Evolutionary conservation across 768 basidiomycete species (phyloP), one percentile per base, ranked within the genome.

Genomic region (Podaxis rugospora): DNA sequence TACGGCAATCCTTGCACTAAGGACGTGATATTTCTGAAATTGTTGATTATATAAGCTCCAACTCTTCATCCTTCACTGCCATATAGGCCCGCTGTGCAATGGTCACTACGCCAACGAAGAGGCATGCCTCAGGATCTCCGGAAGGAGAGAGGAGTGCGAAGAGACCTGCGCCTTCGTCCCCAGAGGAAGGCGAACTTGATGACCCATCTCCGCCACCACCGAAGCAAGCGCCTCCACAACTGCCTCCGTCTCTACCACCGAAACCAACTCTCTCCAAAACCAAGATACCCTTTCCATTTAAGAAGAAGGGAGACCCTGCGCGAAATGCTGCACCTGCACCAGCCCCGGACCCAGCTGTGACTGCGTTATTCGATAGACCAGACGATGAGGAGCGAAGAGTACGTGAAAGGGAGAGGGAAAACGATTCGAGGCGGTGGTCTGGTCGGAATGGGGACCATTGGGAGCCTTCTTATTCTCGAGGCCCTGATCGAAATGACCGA

Each of bases 121-220:
- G 90, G 61, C 75, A 74, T 56, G 85, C 86, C 28, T 85, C 85
- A 39, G 70, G 73, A 51, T 83, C 86, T 13, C 79, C 83, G 50
- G 74, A 75, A 1, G 73, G 77, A 61, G 71, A 74, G 40, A 78
- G 87, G 54, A 78, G 82, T 9, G 39, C 71, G 4, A 91, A 92
- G 68, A 79, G 88, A 47, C 75, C 70, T 18, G 76, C 78, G 7
- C 80, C 86, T 2, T 87, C 87, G 9, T 85, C 89, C 0, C 90
- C 90, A 53, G 91, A 93, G 72, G 91, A 93, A 69, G 91, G 91
- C 62, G 91, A 93, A 66, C 75, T 93, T 52, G 89, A 90, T 73
- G 90, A 92, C 70, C 75, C 36, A 50, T 37, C 51, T 13, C 62
- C 61, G 39, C 66, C 65, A 62, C 66, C 49, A 50, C 66, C 27